These are phyloP conservation scores for Vicia faba DNA, from an alignment of 306 rosid species.

Conservation along the genomic window DNA sequence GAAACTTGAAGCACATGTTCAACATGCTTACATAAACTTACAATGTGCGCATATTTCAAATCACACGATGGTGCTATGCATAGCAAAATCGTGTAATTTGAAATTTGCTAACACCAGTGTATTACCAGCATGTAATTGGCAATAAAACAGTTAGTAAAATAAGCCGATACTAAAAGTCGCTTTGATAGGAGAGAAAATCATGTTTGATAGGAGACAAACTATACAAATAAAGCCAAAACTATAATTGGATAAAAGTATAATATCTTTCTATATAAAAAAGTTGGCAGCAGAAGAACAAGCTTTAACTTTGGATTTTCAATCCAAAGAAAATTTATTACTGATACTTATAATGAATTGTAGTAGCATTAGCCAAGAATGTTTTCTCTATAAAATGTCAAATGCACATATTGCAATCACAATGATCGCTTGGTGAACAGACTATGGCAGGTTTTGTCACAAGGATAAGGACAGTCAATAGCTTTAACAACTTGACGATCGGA, in stretches of 20 bases:
- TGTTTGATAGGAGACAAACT: background rate
- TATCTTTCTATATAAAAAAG: slow-evolving; percentile 18
- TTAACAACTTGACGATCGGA: slow-evolving; percentile 61
- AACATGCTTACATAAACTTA: background rate
- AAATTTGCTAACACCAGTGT: no score
- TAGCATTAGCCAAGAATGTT: slow-evolving; percentile 14
- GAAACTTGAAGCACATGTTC: background rate
- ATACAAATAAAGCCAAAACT: no score
- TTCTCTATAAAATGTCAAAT: slow-evolving; percentile 35
- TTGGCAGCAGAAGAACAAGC: no score
- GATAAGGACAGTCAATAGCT: slow-evolving; percentile 83
- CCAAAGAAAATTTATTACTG: slow-evolving; percentile 19
- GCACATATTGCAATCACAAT: slow-evolving; percentile 33
- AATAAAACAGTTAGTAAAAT: no score
- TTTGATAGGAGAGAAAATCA: background rate
- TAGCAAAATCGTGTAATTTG: background rate
- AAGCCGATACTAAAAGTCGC: slow-evolving; percentile 33
- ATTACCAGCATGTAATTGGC: no score
- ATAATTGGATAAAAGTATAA: background rate
- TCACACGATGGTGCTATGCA: no score
- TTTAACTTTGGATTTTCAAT: slow-evolving; percentile 35
- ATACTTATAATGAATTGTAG: slow-evolving; percentile 23
- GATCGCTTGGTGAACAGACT: slow-evolving; percentile 62
- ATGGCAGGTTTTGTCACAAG: slow-evolving; percentile 90
- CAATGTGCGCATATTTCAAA: no score